Evolutionary conservation across 495 filamentous ascomycete genomes (phyloP), one percentile per base, ranked within the genome.

Genomic region (Aspergillus nanangensis): DNA sequence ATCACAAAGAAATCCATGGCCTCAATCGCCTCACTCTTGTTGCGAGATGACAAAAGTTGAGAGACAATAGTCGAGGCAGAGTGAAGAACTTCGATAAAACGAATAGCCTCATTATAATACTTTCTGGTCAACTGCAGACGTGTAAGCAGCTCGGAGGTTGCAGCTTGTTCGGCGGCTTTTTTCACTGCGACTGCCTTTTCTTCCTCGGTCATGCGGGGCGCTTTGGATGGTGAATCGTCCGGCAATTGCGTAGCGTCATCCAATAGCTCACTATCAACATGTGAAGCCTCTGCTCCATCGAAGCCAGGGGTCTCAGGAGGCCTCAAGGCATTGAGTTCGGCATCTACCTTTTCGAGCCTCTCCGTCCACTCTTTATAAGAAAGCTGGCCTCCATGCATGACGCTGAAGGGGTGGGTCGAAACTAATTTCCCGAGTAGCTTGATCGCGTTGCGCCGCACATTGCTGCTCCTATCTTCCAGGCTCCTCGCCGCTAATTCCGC

Each of bases 1-100:
- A 95, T 81, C 46, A 91, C 88, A 55, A 97, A 95, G 65, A 93
- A 97, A 57, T 99, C 93, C 90, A 99, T 99, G 3, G 93, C 94
- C 58, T 97, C 94, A 45, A 97, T 95, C 19, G 96, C 87, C 63
- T 99, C 93, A 50, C 85, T 94, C 72, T 97, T 97, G 71, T 97
- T 99, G 58, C 86, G 88, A 11, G 91, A 92, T 5, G 86, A 84
- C 8, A 99, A 75, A 4, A 99, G 77, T 65, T 95, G 92, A 48
- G 84, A 87, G 14, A 97, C 81, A 10, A 82, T 75, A 2, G 66
- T 71, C 1, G 89, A 91, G 24, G 87, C 87, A 10, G 81, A 76
- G 55, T 96, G 90, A 14, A 99, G 70, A n/a, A 92, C 86, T 47
- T 95, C 86, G 53, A 97, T 95, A 62, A 99, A 99, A 35, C 86